Conservation (phyloP, 495 filamentous ascomycete species). For the Extremus antarcticus region DNA sequence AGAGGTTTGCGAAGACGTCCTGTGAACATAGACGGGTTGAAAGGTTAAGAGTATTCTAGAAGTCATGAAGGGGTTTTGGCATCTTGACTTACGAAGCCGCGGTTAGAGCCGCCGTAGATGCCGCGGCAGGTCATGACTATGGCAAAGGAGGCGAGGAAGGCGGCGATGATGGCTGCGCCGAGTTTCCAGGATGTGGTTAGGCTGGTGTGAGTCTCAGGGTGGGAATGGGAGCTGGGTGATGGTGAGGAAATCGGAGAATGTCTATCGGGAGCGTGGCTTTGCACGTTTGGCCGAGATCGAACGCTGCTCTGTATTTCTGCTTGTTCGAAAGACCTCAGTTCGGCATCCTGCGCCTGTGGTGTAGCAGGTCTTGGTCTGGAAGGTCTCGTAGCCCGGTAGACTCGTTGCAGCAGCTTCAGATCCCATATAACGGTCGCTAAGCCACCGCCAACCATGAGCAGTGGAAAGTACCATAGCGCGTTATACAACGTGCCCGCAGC, state of each 20-base stretch:
- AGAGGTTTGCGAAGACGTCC: conserved; percentile 72
- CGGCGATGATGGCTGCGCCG: conserved; percentile 38
- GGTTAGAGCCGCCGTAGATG: conserved; percentile 33
- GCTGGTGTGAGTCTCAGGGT: too few relatives aligned
- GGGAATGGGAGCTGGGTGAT: too few relatives aligned
- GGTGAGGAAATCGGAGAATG: not conserved
- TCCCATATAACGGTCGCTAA: conserved; percentile 50
- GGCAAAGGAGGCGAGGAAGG: conserved; percentile 51
- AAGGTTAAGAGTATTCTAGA: too few relatives aligned
- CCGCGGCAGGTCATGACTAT: conserved; percentile 49
- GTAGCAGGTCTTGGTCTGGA: too few relatives aligned
- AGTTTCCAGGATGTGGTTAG: conserved; percentile 34
- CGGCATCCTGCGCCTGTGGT: too few relatives aligned
- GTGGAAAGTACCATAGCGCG: conserved; percentile 73
- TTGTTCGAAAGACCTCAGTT: too few relatives aligned
- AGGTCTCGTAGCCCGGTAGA: too few relatives aligned
- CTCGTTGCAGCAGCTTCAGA: conserved; percentile 38
- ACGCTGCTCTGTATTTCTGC: not conserved
- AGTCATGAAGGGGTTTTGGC: too few relatives aligned
- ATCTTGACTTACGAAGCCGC: too few relatives aligned
- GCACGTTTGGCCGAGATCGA: too few relatives aligned
- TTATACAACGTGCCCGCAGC: conserved; percentile 64
- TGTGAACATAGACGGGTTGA: too few relatives aligned
- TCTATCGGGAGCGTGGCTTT: too few relatives aligned
- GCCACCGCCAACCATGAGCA: conserved; percentile 54